A percentile compares a stretch with the other conserved stretches of the same genome.
Evolutionary conservation across 345 rosid species (phyloP).

Genomic region (Citrus australasica): DNA sequence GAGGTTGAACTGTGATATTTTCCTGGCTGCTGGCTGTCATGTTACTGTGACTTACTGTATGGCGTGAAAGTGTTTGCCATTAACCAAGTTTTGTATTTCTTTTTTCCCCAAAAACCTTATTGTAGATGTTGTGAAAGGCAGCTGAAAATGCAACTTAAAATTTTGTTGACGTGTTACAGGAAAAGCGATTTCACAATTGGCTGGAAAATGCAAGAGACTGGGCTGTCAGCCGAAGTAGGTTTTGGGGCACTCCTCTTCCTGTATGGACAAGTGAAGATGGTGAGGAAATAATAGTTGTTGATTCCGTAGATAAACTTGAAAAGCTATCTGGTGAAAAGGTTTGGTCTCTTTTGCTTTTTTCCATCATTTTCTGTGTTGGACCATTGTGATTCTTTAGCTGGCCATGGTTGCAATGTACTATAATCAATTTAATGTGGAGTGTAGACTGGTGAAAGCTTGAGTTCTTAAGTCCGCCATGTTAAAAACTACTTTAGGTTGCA

Average conservation of each 20-base stretch:
- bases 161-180: slow-evolving; percentile 41
- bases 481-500: not conserved
- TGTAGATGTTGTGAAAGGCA: not conserved
- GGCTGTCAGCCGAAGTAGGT: slow-evolving; percentile 97
- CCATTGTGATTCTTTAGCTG: not conserved
- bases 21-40: not conserved
- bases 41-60: not conserved
- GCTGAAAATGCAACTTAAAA: not conserved
- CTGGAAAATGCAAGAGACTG: slow-evolving; percentile 98
- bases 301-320: slow-evolving; percentile 84
- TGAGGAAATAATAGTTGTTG: slow-evolving; percentile 70
- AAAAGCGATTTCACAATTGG: slow-evolving; percentile 98
- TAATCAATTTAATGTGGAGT: not conserved
- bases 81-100: not conserved
- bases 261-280: slow-evolving; percentile 91
- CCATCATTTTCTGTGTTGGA: not conserved
- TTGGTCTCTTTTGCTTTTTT: slow-evolving; percentile 10
- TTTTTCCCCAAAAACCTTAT: not conserved
- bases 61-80: not conserved
- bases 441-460: not conserved
- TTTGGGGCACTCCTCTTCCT: slow-evolving; percentile 99
- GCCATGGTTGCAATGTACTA: not conserved
- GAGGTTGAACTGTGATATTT: not conserved
- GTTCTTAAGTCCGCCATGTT: not conserved
- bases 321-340: slow-evolving; percentile 92